Conservation (phyloP, 2,329 filamentous ascomycete genomes). For the Cladosporium sp. region DNA sequence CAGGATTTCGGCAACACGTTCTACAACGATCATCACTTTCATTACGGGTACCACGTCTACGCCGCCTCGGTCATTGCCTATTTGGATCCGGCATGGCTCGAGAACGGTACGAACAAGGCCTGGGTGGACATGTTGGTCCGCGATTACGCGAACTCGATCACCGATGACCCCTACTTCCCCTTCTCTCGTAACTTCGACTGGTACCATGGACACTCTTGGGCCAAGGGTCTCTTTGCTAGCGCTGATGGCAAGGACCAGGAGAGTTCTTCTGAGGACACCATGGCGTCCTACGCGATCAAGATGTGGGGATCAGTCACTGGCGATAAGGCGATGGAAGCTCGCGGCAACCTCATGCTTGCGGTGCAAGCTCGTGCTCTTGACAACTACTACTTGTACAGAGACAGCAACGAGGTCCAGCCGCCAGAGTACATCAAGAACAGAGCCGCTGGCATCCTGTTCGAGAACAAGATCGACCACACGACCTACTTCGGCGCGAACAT, state of each 20-base stretch:
- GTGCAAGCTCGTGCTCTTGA: conserved; percentile 68
- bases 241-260: conserved; percentile 79
- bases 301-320: conserved; percentile 82
- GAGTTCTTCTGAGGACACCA: conserved; percentile 83
- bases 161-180: conserved; percentile 70
- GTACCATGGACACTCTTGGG: conserved; percentile 94
- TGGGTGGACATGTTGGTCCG: conserved; percentile 82
- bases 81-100: conserved; percentile 71
- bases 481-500: conserved; percentile 70
- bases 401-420: conserved; percentile 69
- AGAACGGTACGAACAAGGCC: conserved; percentile 57
- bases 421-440: conserved; percentile 74
- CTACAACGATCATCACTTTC: conserved; percentile 67
- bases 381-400: conserved; percentile 77
- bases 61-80: conserved; percentile 77
- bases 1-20: conserved; percentile 86
- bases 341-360: conserved; percentile 77
- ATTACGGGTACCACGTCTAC: conserved; percentile 81
- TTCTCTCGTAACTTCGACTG: conserved; percentile 84
- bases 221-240: conserved; percentile 69
- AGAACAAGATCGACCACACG: conserved; percentile 91
- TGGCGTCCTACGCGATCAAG: conserved; percentile 82
- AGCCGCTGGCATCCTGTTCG: conserved; percentile 63
- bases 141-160: conserved; percentile 73
- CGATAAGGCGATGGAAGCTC: conserved; percentile 74